Evolutionary conservation across 345 rosid genomes (phyloP), one percentile per base, ranked within the genome.

Genomic region (Limnanthes douglasii): DNA sequence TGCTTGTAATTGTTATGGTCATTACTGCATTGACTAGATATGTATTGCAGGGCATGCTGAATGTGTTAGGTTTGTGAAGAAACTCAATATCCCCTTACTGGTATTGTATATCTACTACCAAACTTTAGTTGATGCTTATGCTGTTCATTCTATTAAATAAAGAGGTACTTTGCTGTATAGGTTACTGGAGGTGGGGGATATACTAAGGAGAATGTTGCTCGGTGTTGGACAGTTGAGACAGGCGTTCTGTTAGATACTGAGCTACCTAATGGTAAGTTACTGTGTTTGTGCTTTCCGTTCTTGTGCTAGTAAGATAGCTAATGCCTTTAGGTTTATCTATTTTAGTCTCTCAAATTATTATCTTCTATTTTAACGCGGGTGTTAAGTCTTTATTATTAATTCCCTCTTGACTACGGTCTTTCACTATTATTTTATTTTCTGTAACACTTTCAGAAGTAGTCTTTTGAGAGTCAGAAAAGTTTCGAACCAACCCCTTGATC

Each of bases 141-240:
- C 18, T 5, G 1, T 20, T 19, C 9, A 20, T 43, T n/a, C 30
- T 29, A 29, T 21, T 24, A 35, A 19, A 23, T n/a, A 8, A 1
- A 43, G 18, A 21, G 11, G 30, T 21, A 10, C 13, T 29, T 28
- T 33, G 15, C 28, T 29, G 30, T 37, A 30, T 64, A 90, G 98
- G 98, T 90, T 45, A 84, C 98, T 8, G 98, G 98, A 47, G 96
- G 98, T 48, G 98, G 96, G 34, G 96, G 98, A 45, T 90, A 90
- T 48, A 90, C 96, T 15, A 90, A 90, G 48, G 94, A 84, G 69
- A 90, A 90, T 57, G 98, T 90, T 22, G 98, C 98, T 53, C 70
- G 96, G 37, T 90, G 98, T 60, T 90, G 98, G 96, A 70, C 94
- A 3, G 73, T 90, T 47, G 98, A 90, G 59, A 90, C 98, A 3